phyloP scores from a whole-genome alignment of 1,284 basidiomycete genomes.

The Boletus mariae region DNA sequence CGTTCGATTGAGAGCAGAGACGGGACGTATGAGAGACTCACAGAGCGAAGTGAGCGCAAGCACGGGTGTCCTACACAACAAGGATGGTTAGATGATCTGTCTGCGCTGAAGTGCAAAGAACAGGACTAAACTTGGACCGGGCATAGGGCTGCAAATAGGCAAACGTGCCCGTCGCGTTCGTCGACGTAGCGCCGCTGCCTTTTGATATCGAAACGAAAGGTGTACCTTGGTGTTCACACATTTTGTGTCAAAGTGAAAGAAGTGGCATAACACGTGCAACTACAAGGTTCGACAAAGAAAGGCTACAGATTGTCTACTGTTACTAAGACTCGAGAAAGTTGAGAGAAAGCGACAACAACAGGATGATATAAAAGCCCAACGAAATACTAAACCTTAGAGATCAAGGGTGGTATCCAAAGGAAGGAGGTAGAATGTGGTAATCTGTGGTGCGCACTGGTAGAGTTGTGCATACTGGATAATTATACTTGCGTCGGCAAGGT shows the following conservation, averaged over 20 bases:
- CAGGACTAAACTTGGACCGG: constrained; percentile 31
- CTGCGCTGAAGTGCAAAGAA: not conserved
- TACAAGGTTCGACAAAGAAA: not conserved
- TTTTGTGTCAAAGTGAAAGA: not conserved
- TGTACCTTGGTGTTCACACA: constrained; percentile 9
- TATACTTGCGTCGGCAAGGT: constrained; percentile 2
- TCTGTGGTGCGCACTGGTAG: not conserved
- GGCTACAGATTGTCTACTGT: constrained; percentile 10
- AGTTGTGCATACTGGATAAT: not conserved
- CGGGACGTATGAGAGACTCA: constrained; percentile 14
- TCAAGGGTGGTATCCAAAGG: constrained; percentile 4
- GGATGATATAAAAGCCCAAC: constrained; percentile 2
- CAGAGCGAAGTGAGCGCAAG: constrained; percentile 31
- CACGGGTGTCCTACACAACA: constrained; percentile 20
- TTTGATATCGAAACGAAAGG: constrained; percentile 1
- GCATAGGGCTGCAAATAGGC: constrained; percentile 30
- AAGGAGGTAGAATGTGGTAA: constrained; percentile 9
- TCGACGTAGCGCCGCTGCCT: not conserved
- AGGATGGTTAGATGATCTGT: constrained; percentile 14
- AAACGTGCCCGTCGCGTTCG: constrained; percentile 24
- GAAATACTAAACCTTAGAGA: not conserved
- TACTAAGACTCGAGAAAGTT: not conserved
- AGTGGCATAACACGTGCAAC: not conserved
- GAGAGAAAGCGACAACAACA: constrained; percentile 9
- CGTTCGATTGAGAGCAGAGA: not conserved